Base-by-base conservation (phyloP, 2,329 filamentous ascomycete species). In the Pseudocercospora crystallina region DNA sequence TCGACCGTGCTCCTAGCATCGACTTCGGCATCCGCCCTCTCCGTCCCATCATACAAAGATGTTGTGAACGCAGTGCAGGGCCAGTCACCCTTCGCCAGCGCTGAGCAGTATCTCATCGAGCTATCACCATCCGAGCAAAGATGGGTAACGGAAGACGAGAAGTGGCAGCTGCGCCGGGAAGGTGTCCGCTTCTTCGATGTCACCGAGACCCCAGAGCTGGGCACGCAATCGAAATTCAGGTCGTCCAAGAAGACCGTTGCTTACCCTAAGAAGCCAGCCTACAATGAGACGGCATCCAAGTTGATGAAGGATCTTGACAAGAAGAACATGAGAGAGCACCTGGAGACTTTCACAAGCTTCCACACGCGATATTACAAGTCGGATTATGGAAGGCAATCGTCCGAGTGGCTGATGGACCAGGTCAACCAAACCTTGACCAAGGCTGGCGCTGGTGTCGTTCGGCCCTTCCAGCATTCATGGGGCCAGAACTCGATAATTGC, bases 151-250 rank as follows among this genome's bases (percentile, higher is more conserved):
- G 92, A 97, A 65, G 89, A 96, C 32, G 85, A 96, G 75, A 99
- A 97, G 73, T 96, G 92, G 90, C 84, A 86, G 70, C 75, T 97
- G 58, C 85, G 87, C 65, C 80, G 90, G 61, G 80, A 88, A 67
- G 90, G 90, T 64, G 79, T 85, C 60, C 87, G 85, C 65, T 97
- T 97, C 78, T 95, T 97, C 80, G 92, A 97, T 73, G 91, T 97
- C 65, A 96, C 94, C 54, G 80, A 89, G 9, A 48, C 54, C 36
- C 79, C 46, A 12, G 51, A 52, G 7, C 32, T 49, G 30, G 45
- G 34, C 13, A 35, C 51, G 9, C 32, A 35, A 32, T 43, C 40
- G 31, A 38, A 35, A 7, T 32, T 30, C n/a, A 26, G 20, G 20
- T 34, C 14, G 8, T 33, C 17, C 31, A 54, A 55, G 49, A 69